Conservation (phyloP, 2,329 filamentous ascomycete genomes). For the Colletotrichum musicola region DNA sequence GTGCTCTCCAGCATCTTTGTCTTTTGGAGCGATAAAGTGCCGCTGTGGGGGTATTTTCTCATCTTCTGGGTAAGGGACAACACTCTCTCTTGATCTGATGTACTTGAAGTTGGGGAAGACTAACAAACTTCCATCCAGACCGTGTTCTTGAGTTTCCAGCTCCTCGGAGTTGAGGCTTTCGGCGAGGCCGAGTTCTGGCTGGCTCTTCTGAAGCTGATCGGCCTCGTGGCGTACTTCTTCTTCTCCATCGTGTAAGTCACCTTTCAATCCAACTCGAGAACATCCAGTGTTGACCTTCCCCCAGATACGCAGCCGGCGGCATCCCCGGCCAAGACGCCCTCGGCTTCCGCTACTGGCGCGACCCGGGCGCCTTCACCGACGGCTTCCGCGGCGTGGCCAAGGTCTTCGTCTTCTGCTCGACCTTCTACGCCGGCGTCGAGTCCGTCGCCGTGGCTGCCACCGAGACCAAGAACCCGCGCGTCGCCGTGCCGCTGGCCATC, state of each 20-base stretch:
- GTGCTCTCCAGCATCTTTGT: conserved; percentile 74
- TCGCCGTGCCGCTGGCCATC: conserved; percentile 69
- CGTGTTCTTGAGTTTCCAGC: conserved; percentile 76
- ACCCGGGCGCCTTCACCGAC: conserved; percentile 77
- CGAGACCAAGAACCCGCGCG: conserved; percentile 69
- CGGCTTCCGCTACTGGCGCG: conserved; percentile 79
- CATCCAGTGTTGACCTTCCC: background rate
- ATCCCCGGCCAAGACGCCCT: conserved; percentile 68
- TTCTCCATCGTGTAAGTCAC: conserved; percentile 72
- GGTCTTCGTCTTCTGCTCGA: conserved; percentile 78
- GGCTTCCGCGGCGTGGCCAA: conserved; percentile 75
- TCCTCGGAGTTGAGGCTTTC: conserved; percentile 79
- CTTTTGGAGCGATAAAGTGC: conserved; percentile 73
- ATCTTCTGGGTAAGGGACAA: conserved; percentile 73
- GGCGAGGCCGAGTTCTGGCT: conserved; percentile 87
- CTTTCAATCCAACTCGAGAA: background rate
- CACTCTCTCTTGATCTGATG: too few relatives aligned
- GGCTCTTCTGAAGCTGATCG: conserved; percentile 77
- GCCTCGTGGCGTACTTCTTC: conserved; percentile 78
- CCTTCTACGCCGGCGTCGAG: conserved; percentile 77
- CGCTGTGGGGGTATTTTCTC: conserved; percentile 76
- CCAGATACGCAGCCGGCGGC: conserved; percentile 74
- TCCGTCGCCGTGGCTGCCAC: conserved; percentile 73
- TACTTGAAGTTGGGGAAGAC: background rate
- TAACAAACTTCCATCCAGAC: conserved; percentile 44